phyloP scores from a whole-genome alignment of 345 rosid genomes.

The Cochlearia excelsa region DNA sequence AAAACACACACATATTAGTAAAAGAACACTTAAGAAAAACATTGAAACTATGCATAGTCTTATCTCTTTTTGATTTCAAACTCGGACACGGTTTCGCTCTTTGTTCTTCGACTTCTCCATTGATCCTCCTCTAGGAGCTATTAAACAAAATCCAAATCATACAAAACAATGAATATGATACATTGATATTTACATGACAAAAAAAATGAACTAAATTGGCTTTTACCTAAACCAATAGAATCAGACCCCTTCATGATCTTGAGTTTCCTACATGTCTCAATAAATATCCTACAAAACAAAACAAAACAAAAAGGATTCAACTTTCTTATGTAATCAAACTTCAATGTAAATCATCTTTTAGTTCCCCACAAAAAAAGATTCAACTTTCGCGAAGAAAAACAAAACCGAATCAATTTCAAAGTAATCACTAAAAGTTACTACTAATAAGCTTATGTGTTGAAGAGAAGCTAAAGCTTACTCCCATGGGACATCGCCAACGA shows the following conservation, averaged over 20 bases:
- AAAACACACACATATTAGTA: too few species aligned
- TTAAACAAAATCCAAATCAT: not conserved
- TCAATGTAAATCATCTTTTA: too few species aligned
- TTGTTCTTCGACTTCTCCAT: constrained; percentile 59
- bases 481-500: constrained; percentile 99
- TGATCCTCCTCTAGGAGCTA: constrained; percentile 52
- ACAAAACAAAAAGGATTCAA: constrained; percentile 23
- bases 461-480: constrained; percentile 65
- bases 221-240: constrained; percentile 80
- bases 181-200: too few species aligned
- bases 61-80: not conserved
- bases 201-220: too few species aligned
- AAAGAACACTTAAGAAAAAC: too few species aligned
- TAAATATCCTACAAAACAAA: constrained; percentile 64
- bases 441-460: not conserved
- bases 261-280: constrained; percentile 71
- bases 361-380: not conserved
- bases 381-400: not conserved
- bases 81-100: constrained; percentile 21
- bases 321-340: not conserved
- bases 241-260: constrained; percentile 94
- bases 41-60: too few species aligned
- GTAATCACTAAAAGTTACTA: too few species aligned
- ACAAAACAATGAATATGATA: not conserved
- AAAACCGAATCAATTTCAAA: too few species aligned